phyloP scores from a whole-genome alignment of 2,329 filamentous ascomycete genomes.

The Coniochaeta prunicola region DNA sequence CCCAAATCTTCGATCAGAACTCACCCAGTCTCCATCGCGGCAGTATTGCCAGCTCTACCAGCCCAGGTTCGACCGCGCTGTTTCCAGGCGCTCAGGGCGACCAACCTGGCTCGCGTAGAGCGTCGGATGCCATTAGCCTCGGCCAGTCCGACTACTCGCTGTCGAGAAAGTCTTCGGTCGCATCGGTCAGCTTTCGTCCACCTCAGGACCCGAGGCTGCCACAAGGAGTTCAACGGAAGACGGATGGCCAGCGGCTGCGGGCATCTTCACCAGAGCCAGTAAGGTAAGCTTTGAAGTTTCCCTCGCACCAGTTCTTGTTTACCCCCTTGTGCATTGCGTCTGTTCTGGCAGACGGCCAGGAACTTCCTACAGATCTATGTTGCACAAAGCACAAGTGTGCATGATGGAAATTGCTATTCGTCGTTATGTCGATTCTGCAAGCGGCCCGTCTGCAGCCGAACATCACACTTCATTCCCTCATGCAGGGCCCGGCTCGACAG shows the following conservation, averaged over 20 bases:
- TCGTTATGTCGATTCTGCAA: background rate
- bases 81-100: background rate
- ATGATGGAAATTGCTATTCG: background rate
- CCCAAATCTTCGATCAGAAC: conserved; percentile 1
- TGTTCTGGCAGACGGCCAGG: background rate
- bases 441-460: background rate
- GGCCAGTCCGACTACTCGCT: conserved; percentile 23
- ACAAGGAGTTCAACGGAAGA: conserved; percentile 38
- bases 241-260: conserved; percentile 32
- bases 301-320: background rate
- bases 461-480: background rate
- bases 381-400: background rate
- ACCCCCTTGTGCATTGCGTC: background rate
- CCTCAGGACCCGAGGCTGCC: conserved; percentile 36
- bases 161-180: conserved; percentile 37
- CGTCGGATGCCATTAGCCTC: conserved; percentile 22
- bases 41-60: background rate
- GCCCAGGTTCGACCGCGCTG: background rate
- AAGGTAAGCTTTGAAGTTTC: conserved; percentile 30
- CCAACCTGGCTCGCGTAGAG: conserved; percentile 8
- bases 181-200: conserved; percentile 40
- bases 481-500: background rate
- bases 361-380: background rate
- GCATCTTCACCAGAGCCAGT: conserved; percentile 40
- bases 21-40: conserved; percentile 1